Conservation (phyloP, 768 basidiomycete species). For the Nidula microcarpa region DNA sequence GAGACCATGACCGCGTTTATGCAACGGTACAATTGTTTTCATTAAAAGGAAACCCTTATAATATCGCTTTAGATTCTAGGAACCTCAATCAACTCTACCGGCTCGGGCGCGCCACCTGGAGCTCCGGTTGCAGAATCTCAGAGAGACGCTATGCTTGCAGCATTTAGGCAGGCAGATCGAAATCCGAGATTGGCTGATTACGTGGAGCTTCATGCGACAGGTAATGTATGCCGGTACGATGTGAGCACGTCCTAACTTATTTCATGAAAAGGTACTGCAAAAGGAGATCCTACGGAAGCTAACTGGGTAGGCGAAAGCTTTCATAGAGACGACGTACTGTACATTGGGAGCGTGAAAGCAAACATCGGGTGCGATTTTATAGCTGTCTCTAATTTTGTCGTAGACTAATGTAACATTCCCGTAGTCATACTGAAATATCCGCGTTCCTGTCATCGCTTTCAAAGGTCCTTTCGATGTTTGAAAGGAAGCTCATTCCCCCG, state of each 20-base stretch:
- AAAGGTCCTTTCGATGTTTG: slow-evolving; percentile 39
- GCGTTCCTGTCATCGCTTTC: slow-evolving; percentile 42
- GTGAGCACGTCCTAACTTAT: no score
- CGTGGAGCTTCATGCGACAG: slow-evolving; percentile 43
- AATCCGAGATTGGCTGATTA: slow-evolving; percentile 33
- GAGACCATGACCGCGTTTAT: slow-evolving; percentile 12
- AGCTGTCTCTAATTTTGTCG: no score
- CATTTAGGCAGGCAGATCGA: slow-evolving; percentile 19
- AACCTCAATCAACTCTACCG: slow-evolving; percentile 27
- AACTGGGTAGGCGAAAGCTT: slow-evolving; percentile 36
- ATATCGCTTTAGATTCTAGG: slow-evolving; percentile 30
- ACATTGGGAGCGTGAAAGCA: slow-evolving; percentile 37
- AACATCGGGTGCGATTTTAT: slow-evolving; percentile 17
- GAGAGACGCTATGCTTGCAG: slow-evolving; percentile 6
- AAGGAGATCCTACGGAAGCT: slow-evolving; percentile 43
- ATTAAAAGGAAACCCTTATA: background rate
- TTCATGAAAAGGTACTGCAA: slow-evolving; percentile 33
- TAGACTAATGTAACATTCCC: no score
- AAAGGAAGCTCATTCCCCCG: slow-evolving; percentile 31
- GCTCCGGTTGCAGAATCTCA: slow-evolving; percentile 26
- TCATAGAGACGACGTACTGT: slow-evolving; percentile 22
- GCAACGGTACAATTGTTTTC: slow-evolving; percentile 31
- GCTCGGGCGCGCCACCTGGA: slow-evolving; percentile 23
- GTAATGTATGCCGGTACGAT: no score
- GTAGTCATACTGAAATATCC: slow-evolving; percentile 36